A percentile compares a stretch with the other conserved stretches of the same genome.
Conservation (phyloP, 139 green algal species). For the Picochlorum costavermella region DNA sequence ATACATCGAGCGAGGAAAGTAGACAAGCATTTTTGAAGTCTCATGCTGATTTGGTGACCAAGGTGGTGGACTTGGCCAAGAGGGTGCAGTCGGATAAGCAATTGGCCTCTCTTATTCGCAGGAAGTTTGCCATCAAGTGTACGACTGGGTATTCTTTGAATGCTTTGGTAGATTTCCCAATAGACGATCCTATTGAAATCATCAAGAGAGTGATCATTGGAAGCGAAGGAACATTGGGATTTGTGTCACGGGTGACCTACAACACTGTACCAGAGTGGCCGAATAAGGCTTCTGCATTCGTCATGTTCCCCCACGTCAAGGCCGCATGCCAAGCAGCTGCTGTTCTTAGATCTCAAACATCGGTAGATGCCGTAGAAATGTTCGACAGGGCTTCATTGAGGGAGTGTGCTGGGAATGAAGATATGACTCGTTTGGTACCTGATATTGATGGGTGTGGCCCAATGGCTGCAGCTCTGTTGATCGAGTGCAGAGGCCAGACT, state of each 20-base stretch:
- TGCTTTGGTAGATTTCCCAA: slow-evolving; percentile 89
- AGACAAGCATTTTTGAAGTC: slow-evolving; percentile 65
- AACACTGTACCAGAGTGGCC: slow-evolving; percentile 88
- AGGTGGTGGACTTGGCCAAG: slow-evolving; percentile 61
- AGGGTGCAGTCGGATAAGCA: slow-evolving; percentile 64
- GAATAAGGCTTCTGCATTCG: slow-evolving; percentile 79
- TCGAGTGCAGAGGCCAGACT: slow-evolving; percentile 82
- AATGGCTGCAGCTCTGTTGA: slow-evolving; percentile 76
- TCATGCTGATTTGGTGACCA: slow-evolving; percentile 64
- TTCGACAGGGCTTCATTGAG: slow-evolving; percentile 74
- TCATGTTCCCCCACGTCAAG: slow-evolving; percentile 85
- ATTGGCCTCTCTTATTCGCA: slow-evolving; percentile 80
- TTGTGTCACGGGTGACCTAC: slow-evolving; percentile 82
- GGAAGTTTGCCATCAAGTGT: slow-evolving; percentile 99
- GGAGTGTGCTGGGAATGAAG: slow-evolving; percentile 73
- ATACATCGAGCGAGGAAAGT: slow-evolving; percentile 72
- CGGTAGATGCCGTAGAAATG: slow-evolving; percentile 93
- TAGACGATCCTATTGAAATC: slow-evolving; percentile 88
- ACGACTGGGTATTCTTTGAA: slow-evolving; percentile 88
- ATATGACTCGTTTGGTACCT: slow-evolving; percentile 68
- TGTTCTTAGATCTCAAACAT: slow-evolving; percentile 76
- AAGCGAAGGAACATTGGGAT: slow-evolving; percentile 88
- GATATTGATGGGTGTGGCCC: slow-evolving; percentile 69
- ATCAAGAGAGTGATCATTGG: slow-evolving; percentile 94
- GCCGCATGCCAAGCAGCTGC: slow-evolving; percentile 64